Conservation (phyloP, 768 basidiomycete genomes). For the Trametes villosa region DNA sequence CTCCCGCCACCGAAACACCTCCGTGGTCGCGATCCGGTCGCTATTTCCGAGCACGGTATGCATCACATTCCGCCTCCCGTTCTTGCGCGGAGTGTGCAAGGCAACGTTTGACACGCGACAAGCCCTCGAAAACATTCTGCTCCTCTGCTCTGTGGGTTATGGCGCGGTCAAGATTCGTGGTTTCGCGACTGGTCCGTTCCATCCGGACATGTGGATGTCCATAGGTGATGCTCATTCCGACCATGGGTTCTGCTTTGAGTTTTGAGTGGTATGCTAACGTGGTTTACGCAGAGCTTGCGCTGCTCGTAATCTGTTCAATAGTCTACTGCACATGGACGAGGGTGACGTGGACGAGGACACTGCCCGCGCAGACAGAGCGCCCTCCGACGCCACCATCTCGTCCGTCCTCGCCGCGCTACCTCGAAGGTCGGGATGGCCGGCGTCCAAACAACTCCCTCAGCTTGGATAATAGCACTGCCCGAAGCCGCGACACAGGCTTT, state of each 20-base stretch:
- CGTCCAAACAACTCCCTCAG: constrained; percentile 35
- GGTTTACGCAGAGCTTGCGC: constrained; percentile 53
- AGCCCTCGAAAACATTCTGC: constrained; percentile 64
- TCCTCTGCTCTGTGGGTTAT: constrained; percentile 65
- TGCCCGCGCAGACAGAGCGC: constrained; percentile 16
- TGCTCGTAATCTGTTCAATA: constrained; percentile 56
- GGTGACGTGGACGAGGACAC: constrained; percentile 44
- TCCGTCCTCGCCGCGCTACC: constrained; percentile 46
- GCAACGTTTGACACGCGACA: constrained; percentile 66
- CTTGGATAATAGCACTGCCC: constrained; percentile 30
- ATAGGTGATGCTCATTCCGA: constrained; percentile 46
- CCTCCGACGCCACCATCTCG: constrained; percentile 20
- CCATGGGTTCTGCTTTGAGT: neutral
- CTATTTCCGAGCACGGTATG: constrained; percentile 55
- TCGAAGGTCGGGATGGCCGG: constrained; percentile 52
- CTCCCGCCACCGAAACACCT: constrained; percentile 45
- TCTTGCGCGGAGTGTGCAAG: constrained; percentile 44
- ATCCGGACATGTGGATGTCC: constrained; percentile 48
- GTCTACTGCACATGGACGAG: constrained; percentile 69
- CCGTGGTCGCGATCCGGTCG: constrained; percentile 30
- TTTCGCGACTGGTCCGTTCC: constrained; percentile 34
- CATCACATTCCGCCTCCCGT: constrained; percentile 49
- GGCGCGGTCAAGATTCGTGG: constrained; percentile 53
- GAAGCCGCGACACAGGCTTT: constrained; percentile 64
- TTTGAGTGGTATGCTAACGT: constrained; percentile 11